A percentile compares a stretch with the other conserved stretches of the same genome.
phyloP scores from a whole-genome alignment of 345 rosid genomes.

The Iberis pinnata region DNA sequence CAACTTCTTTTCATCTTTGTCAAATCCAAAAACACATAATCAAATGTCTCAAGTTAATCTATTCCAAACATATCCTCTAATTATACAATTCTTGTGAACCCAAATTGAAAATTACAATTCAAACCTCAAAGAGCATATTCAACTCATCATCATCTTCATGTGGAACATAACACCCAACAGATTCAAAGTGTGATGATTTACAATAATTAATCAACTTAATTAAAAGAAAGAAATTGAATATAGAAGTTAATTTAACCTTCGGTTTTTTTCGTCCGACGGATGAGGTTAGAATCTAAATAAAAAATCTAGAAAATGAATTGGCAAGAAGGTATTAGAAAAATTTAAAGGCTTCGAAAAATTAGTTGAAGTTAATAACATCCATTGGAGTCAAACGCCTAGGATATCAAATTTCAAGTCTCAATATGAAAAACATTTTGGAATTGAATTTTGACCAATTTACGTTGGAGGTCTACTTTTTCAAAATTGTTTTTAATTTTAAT shows the following conservation, averaged over 20 bases:
- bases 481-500: too few species aligned
- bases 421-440: too few species aligned
- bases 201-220: constrained; percentile 24
- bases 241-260: constrained; percentile 20
- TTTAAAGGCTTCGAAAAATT: constrained; percentile 27
- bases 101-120: not conserved
- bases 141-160: constrained; percentile 46
- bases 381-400: too few species aligned
- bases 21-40: not conserved
- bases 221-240: constrained; percentile 2
- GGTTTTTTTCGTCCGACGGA: constrained; percentile 15
- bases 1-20: constrained; percentile 63
- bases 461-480: too few species aligned
- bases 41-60: not conserved
- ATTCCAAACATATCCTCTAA: not conserved
- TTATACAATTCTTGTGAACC: too few species aligned
- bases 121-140: constrained; percentile 51
- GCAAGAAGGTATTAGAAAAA: constrained; percentile 28
- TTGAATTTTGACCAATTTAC: too few species aligned
- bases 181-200: constrained; percentile 36
- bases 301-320: constrained; percentile 22
- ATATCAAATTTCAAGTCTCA: too few species aligned
- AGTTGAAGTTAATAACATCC: constrained; percentile 32
- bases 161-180: constrained; percentile 18
- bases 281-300: constrained; percentile 15